These are phyloP conservation scores for Xerocomellus intermedius DNA, from an alignment of 768 basidiomycete genomes.

Conservation along the genomic window DNA sequence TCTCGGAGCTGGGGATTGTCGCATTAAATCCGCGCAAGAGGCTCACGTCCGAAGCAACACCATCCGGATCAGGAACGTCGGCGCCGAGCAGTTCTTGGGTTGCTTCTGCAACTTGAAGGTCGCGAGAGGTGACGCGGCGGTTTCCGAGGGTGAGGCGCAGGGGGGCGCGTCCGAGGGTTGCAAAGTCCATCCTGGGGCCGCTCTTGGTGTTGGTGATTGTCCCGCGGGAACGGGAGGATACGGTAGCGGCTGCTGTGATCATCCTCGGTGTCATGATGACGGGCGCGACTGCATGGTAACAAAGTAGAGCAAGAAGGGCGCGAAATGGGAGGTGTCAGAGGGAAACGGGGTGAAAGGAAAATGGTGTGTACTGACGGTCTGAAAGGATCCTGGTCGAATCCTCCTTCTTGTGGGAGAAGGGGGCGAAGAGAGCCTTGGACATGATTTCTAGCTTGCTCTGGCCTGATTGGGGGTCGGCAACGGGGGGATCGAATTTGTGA, in stretches of 20 bases:
- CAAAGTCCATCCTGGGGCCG: slow-evolving; percentile 59
- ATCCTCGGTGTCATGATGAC: slow-evolving; percentile 88
- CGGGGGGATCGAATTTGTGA: no score
- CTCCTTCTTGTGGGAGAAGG: slow-evolving; percentile 55
- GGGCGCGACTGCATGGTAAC: slow-evolving; percentile 62
- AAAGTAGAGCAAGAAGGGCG: background rate
- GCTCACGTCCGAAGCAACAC: slow-evolving; percentile 70
- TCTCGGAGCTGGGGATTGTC: slow-evolving; percentile 87
- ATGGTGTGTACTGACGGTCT: slow-evolving; percentile 52
- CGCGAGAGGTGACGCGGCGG: slow-evolving; percentile 74
- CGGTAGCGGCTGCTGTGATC: slow-evolving; percentile 69
- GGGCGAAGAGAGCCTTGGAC: slow-evolving; percentile 69
- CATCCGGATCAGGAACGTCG: slow-evolving; percentile 73
- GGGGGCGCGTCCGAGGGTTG: slow-evolving; percentile 77
- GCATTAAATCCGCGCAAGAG: slow-evolving; percentile 91
- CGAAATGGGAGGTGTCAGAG: background rate
- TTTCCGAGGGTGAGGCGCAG: slow-evolving; percentile 62
- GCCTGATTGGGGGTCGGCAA: no score
- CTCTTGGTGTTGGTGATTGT: slow-evolving; percentile 30
- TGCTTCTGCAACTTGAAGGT: slow-evolving; percentile 81
- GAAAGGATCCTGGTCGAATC: slow-evolving; percentile 73
- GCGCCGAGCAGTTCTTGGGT: slow-evolving; percentile 70
- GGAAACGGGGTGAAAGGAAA: background rate
- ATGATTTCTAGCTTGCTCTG: slow-evolving; percentile 58
- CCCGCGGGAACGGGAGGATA: slow-evolving; percentile 48